Base-by-base conservation (phyloP, 2,329 filamentous ascomycete species). In the Orbilia oligospora region DNA sequence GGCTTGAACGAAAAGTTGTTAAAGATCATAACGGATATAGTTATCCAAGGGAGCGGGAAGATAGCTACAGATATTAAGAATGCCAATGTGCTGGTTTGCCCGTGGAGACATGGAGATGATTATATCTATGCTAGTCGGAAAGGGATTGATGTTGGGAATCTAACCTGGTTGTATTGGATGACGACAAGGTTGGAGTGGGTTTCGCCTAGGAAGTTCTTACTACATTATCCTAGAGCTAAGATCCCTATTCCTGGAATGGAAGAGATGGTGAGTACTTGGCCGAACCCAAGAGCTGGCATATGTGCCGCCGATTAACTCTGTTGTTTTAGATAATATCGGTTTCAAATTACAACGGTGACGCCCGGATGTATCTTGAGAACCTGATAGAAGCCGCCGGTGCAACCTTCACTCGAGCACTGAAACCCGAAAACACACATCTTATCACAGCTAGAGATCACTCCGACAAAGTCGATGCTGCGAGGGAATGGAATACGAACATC, bases 331-430 rank as follows among this genome's bases (percentile, higher is more conserved):
- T 88, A 65, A 96, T 99, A 82, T 97, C 94, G 72, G 88, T 99
- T 5, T 98, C 96, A 5, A 99, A 98, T 84, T 99, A 99, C 83
- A 93, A 93, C 55, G 96, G 96, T 36, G 96, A 99, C 84, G 93
- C 96, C 16, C 90, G 96, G 56, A 90, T 93, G 66, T 99, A 98
- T 82, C 88, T 99, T 3, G 94, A 98, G 84, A 98, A 97, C 81
- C 88, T 99, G 44, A 92, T 97, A 81, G 90, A 87, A 77, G 94
- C 94, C 24, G 88, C 91, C 16, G 96, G 96, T 16, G 95, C 93
- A 8, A 91, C 92, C 79, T 98, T 93, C 83, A 99, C 96, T 33
- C 97, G 97, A 85, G 97, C 93, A 0, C 92, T 99, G 90, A 97
- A 93, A 84, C 90, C 92, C 81, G 94, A 97, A 80, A 98, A 99